Evolutionary conservation across 495 filamentous ascomycete genomes (phyloP).

Genomic region (Evernia prunastri): DNA sequence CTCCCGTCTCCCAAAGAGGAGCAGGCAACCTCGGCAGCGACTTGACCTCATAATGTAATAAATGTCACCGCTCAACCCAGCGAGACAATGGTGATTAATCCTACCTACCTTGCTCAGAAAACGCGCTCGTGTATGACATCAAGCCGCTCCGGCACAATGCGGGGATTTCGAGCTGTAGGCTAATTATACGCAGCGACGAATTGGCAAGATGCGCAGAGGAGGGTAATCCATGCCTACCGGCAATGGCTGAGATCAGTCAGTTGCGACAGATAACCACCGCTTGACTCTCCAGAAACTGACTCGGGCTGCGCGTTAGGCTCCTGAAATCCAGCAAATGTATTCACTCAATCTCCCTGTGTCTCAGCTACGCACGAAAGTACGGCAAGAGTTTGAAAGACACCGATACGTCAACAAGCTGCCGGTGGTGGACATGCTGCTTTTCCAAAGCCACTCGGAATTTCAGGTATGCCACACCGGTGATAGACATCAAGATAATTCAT

Average conservation of each 20-base stretch:
- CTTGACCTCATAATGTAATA: background rate
- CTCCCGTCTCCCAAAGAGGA: too few relatives aligned
- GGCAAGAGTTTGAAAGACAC: slow-evolving; percentile 96
- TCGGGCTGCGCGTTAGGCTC: slow-evolving; percentile 53
- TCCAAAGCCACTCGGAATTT: slow-evolving; percentile 82
- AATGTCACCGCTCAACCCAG: background rate
- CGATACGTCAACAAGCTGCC: slow-evolving; percentile 83
- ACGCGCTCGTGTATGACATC: slow-evolving; percentile 77
- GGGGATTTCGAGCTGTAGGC: background rate
- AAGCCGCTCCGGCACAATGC: slow-evolving; percentile 6
- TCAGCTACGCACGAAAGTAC: slow-evolving; percentile 82
- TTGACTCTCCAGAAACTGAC: slow-evolving; percentile 1
- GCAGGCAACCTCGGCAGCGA: too few relatives aligned
- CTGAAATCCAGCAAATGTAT: slow-evolving; percentile 96
- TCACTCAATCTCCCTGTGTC: slow-evolving; percentile 82
- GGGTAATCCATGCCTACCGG: slow-evolving; percentile 81
- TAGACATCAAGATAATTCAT: background rate
- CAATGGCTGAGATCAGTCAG: slow-evolving; percentile 82
- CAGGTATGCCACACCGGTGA: slow-evolving; percentile 49
- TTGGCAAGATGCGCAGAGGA: slow-evolving; percentile 73
- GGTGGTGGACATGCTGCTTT: slow-evolving; percentile 81
- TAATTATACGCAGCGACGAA: slow-evolving; percentile 59
- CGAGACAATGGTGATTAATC: slow-evolving; percentile 68
- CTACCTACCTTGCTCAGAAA: slow-evolving; percentile 83
- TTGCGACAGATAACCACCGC: background rate